Evolutionary conservation across 1,284 basidiomycete genomes (phyloP), one percentile per base, ranked within the genome.

Genomic region (Leccinum fuscescens): DNA sequence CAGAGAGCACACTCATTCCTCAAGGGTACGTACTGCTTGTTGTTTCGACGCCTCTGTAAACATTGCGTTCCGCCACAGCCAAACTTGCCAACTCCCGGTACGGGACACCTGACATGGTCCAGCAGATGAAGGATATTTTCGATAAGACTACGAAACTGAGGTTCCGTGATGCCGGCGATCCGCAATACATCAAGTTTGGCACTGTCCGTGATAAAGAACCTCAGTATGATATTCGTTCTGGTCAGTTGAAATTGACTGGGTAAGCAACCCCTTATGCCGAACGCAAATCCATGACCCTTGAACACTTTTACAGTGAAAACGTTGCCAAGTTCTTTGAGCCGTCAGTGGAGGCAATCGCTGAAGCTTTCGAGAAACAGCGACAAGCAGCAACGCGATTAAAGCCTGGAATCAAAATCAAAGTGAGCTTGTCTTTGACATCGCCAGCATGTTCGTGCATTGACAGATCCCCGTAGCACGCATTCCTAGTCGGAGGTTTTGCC

Each of bases 161-260:
- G 44, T 85, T 84, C 59, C 71, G 76, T 6, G 73, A 75, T 44
- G 62, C 68, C 0, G 62, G 68, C 0, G 77, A 78, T 39, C 74
- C 78, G 2, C 76, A 78, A 6, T 82, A 75, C 55, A 79, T 84
- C 65, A 76, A 71, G 56, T 84, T 85, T 59, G 82, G 82, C 8
- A 71, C 72, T 14, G 55, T 73, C 5, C 72, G 74, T 2, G 82
- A 84, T 59, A 78, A 74, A 42, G 81, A 83, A 57, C 66, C 66
- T 0, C 59, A 71, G 12, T 67, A 74, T 31, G 79, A 75, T n/a
- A 82, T 84, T 39, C 73, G 73, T 5, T 73, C 69, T 48, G 82
- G 82, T 2, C 79, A 80, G 60, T 73, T 83, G 7, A 77, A 73
- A 58, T 59, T 84, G 14, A 52, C 67, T 37, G 82, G 81, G 82